Percentiles rank a stretch among this genome's conserved stretches.
phyloP scores from a whole-genome alignment of 108 stramenopile species.

The Schizochytrium sp. region DNA sequence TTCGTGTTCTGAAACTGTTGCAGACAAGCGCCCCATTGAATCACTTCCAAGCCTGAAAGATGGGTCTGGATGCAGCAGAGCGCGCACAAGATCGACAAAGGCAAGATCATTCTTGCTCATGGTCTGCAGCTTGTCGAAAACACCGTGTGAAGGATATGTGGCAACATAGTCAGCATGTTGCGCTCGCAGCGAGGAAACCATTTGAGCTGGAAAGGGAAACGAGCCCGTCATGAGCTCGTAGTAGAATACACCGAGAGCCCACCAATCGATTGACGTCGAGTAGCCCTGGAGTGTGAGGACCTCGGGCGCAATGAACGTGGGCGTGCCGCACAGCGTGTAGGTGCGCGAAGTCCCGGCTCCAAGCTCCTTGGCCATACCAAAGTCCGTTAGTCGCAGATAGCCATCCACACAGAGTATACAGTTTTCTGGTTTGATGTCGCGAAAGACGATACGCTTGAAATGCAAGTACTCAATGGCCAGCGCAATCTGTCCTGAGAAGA shows the following conservation, averaged over 20 bases:
- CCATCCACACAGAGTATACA: not conserved
- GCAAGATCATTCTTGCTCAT: not conserved
- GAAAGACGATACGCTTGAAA: not conserved
- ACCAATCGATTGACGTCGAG: not conserved
- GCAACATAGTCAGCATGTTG: not conserved
- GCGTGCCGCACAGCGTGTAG: constrained; percentile 4
- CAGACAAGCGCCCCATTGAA: not conserved
- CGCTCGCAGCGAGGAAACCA: not conserved
- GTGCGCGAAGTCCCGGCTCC: not conserved
- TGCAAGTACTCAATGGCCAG: not conserved
- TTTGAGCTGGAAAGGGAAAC: not conserved
- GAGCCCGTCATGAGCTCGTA: not conserved
- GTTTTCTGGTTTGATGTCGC: constrained; percentile 14
- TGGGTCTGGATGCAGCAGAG: not conserved
- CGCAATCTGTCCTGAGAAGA: not conserved
- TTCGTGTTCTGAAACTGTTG: no score
- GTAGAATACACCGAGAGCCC: not conserved
- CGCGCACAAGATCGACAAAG: not conserved
- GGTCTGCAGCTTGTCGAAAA: not conserved
- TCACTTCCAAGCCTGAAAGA: not conserved
- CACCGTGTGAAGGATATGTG: not conserved
- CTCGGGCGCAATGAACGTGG: constrained; percentile 2
- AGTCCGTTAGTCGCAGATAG: not conserved
- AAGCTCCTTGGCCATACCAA: not conserved
- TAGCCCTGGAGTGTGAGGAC: not conserved